Conservation (phyloP, 2,329 filamentous ascomycete genomes). For the Alternaria ventricosa region DNA sequence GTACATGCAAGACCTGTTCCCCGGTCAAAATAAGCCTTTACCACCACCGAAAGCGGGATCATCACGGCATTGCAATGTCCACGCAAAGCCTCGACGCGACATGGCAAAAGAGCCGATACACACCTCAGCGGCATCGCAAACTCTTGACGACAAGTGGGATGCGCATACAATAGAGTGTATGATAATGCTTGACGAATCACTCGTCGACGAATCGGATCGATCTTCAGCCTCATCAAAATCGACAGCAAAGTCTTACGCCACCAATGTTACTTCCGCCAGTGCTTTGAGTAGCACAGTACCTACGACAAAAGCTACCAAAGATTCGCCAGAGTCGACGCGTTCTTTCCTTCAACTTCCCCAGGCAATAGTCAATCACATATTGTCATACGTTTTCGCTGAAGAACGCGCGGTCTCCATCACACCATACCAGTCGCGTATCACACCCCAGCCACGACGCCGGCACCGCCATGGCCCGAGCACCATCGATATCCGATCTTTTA, state of each 20-base stretch:
- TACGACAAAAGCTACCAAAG: not conserved
- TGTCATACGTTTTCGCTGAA: constrained; percentile 25
- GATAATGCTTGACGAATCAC: constrained; percentile 6
- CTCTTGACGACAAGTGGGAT: not conserved
- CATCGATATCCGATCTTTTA: constrained; percentile 27
- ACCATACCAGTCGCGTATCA: constrained; percentile 12
- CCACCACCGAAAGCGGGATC: not conserved
- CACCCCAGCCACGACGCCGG: constrained; percentile 23
- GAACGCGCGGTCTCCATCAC: constrained; percentile 22
- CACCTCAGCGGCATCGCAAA: not conserved
- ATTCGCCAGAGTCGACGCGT: not conserved
- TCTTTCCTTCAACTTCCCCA: constrained; percentile 20
- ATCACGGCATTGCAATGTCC: not conserved
- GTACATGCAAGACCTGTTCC: constrained; percentile 8
- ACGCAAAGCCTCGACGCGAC: not conserved
- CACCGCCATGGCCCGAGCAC: constrained; percentile 24
- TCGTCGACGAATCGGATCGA: not conserved
- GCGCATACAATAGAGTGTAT: constrained; percentile 1
- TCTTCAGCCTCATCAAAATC: constrained; percentile 13
- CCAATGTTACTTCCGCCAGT: not conserved
- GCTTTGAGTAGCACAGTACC: not conserved
- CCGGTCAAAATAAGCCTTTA: constrained; percentile 12
- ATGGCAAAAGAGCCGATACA: not conserved
- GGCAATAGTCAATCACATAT: constrained; percentile 26
- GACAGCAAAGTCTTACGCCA: constrained; percentile 6